phyloP scores from a whole-genome alignment of 1,284 basidiomycete species.

The Amylostereum areolatum region DNA sequence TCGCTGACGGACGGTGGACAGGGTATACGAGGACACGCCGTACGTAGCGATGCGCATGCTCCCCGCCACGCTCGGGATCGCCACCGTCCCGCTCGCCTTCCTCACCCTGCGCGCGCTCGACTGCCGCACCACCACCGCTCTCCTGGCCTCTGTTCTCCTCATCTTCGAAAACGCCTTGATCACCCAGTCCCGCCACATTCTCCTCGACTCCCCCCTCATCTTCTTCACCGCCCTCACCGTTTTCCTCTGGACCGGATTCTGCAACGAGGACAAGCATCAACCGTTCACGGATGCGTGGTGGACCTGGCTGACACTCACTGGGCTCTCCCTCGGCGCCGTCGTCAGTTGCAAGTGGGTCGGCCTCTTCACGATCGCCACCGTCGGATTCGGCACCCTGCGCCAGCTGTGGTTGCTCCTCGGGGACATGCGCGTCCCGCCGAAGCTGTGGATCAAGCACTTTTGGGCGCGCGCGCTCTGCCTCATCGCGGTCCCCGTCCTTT shows the following conservation, averaged over 20 bases:
- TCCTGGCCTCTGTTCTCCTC: slow-evolving; percentile 86
- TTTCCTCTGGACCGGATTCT: slow-evolving; percentile 88
- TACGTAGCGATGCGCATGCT: slow-evolving; percentile 96
- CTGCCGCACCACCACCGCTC: slow-evolving; percentile 83
- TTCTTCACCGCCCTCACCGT: slow-evolving; percentile 94
- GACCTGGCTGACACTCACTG: slow-evolving; percentile 87
- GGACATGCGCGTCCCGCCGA: slow-evolving; percentile 76
- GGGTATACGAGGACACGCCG: slow-evolving; percentile 81
- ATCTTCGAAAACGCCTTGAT: slow-evolving; percentile 96
- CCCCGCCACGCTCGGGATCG: slow-evolving; percentile 86
- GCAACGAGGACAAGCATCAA: slow-evolving; percentile 79
- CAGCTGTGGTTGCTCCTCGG: slow-evolving; percentile 93
- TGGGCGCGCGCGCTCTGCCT: slow-evolving; percentile 84
- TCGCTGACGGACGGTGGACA: slow-evolving; percentile 23
- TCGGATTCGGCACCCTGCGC: slow-evolving; percentile 80
- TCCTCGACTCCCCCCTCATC: slow-evolving; percentile 94
- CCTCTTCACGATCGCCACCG: slow-evolving; percentile 95
- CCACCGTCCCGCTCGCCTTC: slow-evolving; percentile 88
- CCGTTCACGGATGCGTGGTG: slow-evolving; percentile 90
- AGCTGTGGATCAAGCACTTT: slow-evolving; percentile 80
- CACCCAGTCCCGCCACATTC: slow-evolving; percentile 94
- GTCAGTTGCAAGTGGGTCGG: slow-evolving; percentile 98
- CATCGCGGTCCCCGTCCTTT: slow-evolving; percentile 76
- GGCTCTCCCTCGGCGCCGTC: slow-evolving; percentile 87
- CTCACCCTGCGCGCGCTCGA: slow-evolving; percentile 91